Conservation (phyloP, 2,329 filamentous ascomycete species). For the Ceratocystis alfenasii region DNA sequence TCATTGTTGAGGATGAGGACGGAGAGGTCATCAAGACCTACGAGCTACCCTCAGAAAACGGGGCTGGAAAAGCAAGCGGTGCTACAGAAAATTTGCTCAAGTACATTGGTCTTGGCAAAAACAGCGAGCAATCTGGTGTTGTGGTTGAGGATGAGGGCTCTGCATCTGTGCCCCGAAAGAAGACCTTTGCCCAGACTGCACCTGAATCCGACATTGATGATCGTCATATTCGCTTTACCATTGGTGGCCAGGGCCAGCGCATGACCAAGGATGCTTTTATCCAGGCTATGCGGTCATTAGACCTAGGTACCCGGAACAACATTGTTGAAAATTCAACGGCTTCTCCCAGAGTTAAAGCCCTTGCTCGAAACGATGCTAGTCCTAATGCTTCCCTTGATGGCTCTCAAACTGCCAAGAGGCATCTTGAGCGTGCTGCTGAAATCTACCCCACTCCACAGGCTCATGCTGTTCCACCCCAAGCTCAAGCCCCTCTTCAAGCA, state of each 20-base stretch:
- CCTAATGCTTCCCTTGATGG: neutral
- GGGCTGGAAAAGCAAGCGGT: conserved; percentile 11
- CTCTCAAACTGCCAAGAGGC: neutral
- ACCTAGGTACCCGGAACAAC: conserved; percentile 49
- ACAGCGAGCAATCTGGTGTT: conserved; percentile 14
- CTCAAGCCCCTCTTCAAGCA: neutral
- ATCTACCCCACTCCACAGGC: neutral
- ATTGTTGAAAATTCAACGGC: conserved; percentile 42
- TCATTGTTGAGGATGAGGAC: conserved; percentile 78
- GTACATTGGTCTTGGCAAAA: conserved; percentile 40
- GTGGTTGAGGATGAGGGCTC: conserved; percentile 23
- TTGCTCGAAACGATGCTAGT: conserved; percentile 35
- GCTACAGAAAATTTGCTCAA: conserved; percentile 36
- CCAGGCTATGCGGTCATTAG: conserved; percentile 57
- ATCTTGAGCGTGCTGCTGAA: neutral
- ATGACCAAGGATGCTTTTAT: conserved; percentile 77
- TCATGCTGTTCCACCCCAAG: neutral
- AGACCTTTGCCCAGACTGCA: conserved; percentile 29
- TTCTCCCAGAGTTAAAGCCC: conserved; percentile 37
- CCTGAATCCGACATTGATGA: conserved; percentile 51
- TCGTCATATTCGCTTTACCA: conserved; percentile 61
- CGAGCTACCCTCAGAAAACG: conserved; percentile 51
- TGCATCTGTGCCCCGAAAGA: conserved; percentile 29
- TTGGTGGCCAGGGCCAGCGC: conserved; percentile 57
- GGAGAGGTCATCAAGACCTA: conserved; percentile 80